Conservation (phyloP, 768 basidiomycete species). For the Baorangia bicolor region DNA sequence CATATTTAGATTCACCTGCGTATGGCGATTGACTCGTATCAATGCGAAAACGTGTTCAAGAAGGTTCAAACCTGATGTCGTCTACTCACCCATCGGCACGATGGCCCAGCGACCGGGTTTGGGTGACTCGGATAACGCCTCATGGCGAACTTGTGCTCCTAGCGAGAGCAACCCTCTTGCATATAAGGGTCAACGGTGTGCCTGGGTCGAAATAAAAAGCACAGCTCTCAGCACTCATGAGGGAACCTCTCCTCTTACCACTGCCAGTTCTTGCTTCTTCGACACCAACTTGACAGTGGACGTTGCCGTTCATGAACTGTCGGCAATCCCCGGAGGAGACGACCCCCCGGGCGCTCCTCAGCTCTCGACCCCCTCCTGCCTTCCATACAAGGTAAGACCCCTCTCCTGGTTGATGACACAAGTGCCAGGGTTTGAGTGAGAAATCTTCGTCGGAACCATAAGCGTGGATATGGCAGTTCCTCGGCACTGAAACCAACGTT, state of each 20-base stretch:
- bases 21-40: conserved; percentile 5
- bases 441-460: conserved; percentile 5
- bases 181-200: conserved; percentile 15
- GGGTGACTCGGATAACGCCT: conserved; percentile 11
- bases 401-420: conserved; percentile 1
- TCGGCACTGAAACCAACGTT: conserved; percentile 25
- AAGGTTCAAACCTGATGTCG: conserved; percentile 13
- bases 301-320: neutral
- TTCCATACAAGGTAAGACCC: conserved; percentile 7
- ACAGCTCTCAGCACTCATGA: conserved; percentile 2
- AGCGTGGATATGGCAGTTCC: conserved; percentile 15
- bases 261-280: neutral
- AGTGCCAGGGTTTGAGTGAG: conserved; percentile 3
- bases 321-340: conserved; percentile 17
- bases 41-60: conserved; percentile 13
- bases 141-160: conserved; percentile 1
- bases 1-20: neutral
- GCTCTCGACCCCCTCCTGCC: conserved; percentile 2
- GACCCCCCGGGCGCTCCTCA: conserved; percentile 1
- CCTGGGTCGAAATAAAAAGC: conserved; percentile 15
- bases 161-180: neutral
- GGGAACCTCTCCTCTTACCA: neutral
- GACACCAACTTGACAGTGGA: neutral
- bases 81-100: conserved; percentile 5
- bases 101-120: conserved; percentile 14